A percentile compares a stretch with the other conserved stretches of the same genome.
Conservation (phyloP, 306 rosid genomes). For the Malus asiatica region DNA sequence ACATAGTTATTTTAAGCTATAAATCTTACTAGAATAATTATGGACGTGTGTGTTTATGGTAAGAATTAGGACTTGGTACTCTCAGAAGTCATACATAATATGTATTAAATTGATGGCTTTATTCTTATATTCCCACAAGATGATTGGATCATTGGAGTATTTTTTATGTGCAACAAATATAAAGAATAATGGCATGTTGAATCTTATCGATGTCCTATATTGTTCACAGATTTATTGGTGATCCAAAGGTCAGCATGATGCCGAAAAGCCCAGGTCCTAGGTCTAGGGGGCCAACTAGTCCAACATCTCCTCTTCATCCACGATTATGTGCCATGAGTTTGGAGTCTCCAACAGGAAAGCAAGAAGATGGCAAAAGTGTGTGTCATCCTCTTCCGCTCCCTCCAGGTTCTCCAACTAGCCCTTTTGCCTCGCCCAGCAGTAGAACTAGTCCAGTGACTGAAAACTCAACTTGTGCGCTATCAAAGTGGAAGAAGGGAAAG, state of each 20-base stretch:
- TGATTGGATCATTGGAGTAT: not conserved
- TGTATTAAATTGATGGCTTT: not conserved
- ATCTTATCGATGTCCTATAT: constrained; percentile 21
- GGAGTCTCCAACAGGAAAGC: constrained; percentile 70
- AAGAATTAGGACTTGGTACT: not conserved
- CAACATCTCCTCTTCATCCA: constrained; percentile 84
- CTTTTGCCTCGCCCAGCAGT: constrained; percentile 45
- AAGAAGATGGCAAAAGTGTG: constrained; percentile 66
- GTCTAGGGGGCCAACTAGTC: constrained; percentile 82
- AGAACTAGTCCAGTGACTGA: constrained; percentile 35
- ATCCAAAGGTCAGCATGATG: constrained; percentile 44
- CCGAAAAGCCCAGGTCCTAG: constrained; percentile 78
- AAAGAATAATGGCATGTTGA: not conserved
- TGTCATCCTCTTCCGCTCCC: constrained; percentile 92
- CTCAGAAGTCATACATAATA: not conserved
- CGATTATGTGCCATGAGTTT: constrained; percentile 42
- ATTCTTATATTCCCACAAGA: not conserved
- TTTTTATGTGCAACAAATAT: not conserved
- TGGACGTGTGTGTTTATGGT: not conserved
- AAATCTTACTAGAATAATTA: not conserved
- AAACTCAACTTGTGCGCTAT: constrained; percentile 21
- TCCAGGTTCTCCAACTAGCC: constrained; percentile 90
- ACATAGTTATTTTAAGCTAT: not conserved
- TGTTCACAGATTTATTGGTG: constrained; percentile 50
- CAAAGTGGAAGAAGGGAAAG: constrained; percentile 92